Conservation (phyloP, 169 alveolate genomes). For the Theileria orientalis region DNA sequence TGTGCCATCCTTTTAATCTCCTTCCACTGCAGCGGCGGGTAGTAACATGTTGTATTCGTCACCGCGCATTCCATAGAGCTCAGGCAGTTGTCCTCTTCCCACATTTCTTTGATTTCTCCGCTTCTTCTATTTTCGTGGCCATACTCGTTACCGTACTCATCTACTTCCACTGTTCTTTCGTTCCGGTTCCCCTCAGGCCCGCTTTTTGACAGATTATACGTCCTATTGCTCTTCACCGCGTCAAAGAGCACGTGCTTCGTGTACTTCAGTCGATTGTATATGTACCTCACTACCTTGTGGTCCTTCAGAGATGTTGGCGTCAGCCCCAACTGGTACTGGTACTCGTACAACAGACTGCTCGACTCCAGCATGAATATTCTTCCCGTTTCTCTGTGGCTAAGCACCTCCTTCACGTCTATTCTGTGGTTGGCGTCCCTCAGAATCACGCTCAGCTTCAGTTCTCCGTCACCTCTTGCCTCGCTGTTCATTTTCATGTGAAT, state of each 20-base stretch:
- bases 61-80: not conserved
- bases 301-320: slow-evolving; percentile 20
- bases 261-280: not conserved
- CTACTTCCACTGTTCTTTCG: slow-evolving; percentile 32
- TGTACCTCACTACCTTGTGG: not conserved
- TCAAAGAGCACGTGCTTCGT: not conserved
- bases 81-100: slow-evolving; percentile 17
- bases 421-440: slow-evolving; percentile 36
- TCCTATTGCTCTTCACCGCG: not conserved
- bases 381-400: slow-evolving; percentile 42
- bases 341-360: slow-evolving; percentile 49
- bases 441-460: slow-evolving; percentile 11
- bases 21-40: slow-evolving; percentile 59
- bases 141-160: slow-evolving; percentile 16
- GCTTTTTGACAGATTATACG: not conserved
- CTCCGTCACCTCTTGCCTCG: not conserved
- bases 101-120: slow-evolving; percentile 25
- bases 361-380: slow-evolving; percentile 37
- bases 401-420: slow-evolving; percentile 8
- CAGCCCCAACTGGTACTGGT: slow-evolving; percentile 51
- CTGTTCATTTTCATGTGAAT: not conserved
- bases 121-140: not conserved
- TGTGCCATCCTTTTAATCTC: slow-evolving; percentile 19
- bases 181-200: not conserved
- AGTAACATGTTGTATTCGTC: slow-evolving; percentile 3